phyloP scores from a whole-genome alignment of 169 alveolate genomes.

The Eimeria necatrix region DNA sequence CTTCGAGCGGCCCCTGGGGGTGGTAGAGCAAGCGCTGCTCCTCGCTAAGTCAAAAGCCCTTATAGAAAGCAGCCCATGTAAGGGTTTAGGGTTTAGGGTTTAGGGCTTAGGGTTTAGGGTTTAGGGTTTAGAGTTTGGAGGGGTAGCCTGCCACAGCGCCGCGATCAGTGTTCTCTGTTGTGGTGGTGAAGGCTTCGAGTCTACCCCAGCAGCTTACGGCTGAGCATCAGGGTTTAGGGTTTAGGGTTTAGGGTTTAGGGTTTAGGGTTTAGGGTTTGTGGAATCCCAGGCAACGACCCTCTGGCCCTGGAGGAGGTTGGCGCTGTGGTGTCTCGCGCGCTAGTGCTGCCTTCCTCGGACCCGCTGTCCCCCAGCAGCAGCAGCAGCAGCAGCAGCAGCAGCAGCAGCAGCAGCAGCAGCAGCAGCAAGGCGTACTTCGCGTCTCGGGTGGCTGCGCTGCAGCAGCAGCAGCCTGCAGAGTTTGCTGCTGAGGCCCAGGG shows the following conservation, averaged over 20 bases:
- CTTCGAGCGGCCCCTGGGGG: conserved; percentile 77
- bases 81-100: neutral
- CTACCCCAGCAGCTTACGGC: too few species aligned
- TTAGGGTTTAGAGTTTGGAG: too few species aligned
- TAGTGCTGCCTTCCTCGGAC: conserved; percentile 64
- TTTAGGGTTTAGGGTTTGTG: neutral
- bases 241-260: neutral
- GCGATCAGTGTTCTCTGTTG: too few species aligned
- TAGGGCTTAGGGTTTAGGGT: neutral
- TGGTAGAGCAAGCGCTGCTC: conserved; percentile 78
- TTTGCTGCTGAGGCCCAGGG: conserved; percentile 24
- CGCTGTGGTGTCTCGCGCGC: conserved; percentile 74
- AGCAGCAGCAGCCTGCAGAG: neutral
- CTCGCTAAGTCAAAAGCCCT: conserved; percentile 46
- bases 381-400: conserved; percentile 26
- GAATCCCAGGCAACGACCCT: conserved; percentile 44
- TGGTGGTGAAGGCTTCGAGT: too few species aligned
- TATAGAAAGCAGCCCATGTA: conserved; percentile 69
- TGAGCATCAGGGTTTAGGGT: too few species aligned
- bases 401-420: conserved; percentile 43
- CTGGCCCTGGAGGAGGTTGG: conserved; percentile 80
- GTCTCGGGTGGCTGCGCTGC: neutral
- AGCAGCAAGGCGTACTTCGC: neutral
- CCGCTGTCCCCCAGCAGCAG: neutral
- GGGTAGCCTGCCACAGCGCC: too few species aligned